Percentiles rank a stretch among this genome's conserved stretches.
Evolutionary conservation across 169 alveolate species (phyloP).

Genomic region (Amoebophrya sp.): DNA sequence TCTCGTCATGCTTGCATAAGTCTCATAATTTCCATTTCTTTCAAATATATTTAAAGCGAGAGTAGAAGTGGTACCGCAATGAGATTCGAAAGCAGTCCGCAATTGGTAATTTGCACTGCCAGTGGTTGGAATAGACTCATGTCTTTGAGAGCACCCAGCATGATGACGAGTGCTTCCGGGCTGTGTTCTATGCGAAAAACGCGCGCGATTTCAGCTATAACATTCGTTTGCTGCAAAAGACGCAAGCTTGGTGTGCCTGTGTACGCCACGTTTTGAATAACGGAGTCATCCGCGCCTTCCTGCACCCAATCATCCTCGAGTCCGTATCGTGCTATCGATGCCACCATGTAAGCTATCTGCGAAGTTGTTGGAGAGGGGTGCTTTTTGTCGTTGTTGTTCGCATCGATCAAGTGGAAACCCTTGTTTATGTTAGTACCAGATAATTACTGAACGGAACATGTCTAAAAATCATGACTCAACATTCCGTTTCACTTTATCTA

Average conservation of each 20-base stretch:
- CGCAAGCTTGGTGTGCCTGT: background rate
- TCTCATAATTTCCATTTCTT: too few species aligned
- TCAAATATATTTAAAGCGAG: too few species aligned
- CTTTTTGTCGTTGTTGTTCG: background rate
- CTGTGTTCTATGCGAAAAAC: background rate
- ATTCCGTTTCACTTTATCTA: too few species aligned
- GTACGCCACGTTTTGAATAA: background rate
- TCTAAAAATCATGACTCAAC: too few species aligned
- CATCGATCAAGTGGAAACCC: background rate
- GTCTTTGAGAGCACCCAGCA: constrained; percentile 16
- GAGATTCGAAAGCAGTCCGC: background rate
- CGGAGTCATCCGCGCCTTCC: background rate
- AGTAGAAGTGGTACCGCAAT: constrained; percentile 13
- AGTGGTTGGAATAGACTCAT: background rate
- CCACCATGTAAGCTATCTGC: background rate
- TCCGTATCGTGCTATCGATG: background rate
- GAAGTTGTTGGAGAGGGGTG: background rate
- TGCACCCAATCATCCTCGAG: background rate
- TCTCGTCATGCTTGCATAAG: too few species aligned
- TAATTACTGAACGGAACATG: too few species aligned
- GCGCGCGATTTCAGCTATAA: background rate
- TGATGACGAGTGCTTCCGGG: background rate
- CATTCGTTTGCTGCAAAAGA: background rate
- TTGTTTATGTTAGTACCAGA: background rate
- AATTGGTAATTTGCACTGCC: background rate